Conservation (phyloP, 495 filamentous ascomycete species). For the Hypoxylon lienhwacheense region DNA sequence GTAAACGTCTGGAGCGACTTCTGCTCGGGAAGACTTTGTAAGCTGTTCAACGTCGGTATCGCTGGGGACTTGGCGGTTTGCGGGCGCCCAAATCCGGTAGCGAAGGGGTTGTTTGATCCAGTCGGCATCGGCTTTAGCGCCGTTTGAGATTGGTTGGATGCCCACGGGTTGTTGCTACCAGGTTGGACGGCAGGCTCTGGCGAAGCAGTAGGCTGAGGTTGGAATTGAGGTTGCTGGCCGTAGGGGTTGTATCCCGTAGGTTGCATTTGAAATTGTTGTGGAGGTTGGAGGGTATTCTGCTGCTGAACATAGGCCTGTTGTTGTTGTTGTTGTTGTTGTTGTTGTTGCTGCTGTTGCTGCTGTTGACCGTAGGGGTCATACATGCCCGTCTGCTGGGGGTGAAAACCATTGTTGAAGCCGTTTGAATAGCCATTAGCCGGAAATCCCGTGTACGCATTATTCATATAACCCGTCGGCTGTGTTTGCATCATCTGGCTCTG, state of each 20-base stretch:
- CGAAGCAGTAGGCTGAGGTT: constrained; percentile 51
- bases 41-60: constrained; percentile 55
- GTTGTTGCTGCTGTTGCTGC: constrained; percentile 67
- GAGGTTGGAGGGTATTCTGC: constrained; percentile 4
- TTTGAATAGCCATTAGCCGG: constrained; percentile 56
- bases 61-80: constrained; percentile 54
- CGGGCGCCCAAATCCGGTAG: constrained; percentile 53
- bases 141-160: constrained; percentile 51
- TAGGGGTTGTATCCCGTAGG: constrained; percentile 53
- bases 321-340: constrained; percentile 51
- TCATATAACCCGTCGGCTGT: constrained; percentile 81
- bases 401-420: constrained; percentile 43
- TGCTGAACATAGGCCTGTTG: too few relatives aligned
- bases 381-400: constrained; percentile 39
- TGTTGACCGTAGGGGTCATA: constrained; percentile 61
- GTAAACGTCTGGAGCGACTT: constrained; percentile 58
- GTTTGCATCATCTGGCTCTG: constrained; percentile 66
- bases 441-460: constrained; percentile 80
- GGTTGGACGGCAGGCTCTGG: constrained; percentile 65
- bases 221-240: constrained; percentile 46
- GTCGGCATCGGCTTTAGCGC: constrained; percentile 67
- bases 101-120: constrained; percentile 97
- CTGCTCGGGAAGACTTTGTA: constrained; percentile 72
- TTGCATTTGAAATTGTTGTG: constrained; percentile 24
- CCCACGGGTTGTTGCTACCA: constrained; percentile 88